Evolutionary conservation across 208 protist species (phyloP).

Genomic region (Leishmania amazonensis): DNA sequence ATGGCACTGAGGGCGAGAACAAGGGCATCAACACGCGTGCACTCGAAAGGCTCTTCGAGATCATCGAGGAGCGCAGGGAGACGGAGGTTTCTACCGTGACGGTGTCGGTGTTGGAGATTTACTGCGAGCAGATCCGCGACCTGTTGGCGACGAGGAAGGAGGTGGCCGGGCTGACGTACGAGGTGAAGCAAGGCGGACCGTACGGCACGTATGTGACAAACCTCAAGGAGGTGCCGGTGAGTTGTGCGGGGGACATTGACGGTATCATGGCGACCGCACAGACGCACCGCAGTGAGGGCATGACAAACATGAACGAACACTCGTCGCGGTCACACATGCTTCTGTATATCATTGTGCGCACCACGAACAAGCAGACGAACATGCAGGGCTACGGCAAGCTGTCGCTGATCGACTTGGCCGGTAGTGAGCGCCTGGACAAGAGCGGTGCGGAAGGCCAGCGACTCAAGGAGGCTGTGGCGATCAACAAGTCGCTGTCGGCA

Average conservation of each 20-base stretch:
- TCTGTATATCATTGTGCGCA: constrained; percentile 89
- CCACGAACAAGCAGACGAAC: constrained; percentile 88
- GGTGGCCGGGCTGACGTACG: constrained; percentile 58
- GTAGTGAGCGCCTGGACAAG: constrained; percentile 92
- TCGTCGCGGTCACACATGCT: constrained; percentile 95
- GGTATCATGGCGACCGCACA: constrained; percentile 81
- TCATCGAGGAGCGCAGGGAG: constrained; percentile 89
- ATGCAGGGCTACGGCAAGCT: constrained; percentile 93
- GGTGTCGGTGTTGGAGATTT: constrained; percentile 92
- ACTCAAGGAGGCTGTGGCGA: constrained; percentile 91
- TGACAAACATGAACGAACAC: constrained; percentile 94
- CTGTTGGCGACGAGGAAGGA: constrained; percentile 74
- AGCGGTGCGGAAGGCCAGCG: constrained; percentile 83
- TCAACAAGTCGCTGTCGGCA: constrained; percentile 92
- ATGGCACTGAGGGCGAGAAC: constrained; percentile 65
- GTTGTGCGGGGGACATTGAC: constrained; percentile 70
- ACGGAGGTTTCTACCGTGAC: constrained; percentile 83
- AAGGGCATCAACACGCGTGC: constrained; percentile 92
- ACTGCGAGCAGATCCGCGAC: constrained; percentile 90
- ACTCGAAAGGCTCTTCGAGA: constrained; percentile 85
- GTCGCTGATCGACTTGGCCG: constrained; percentile 93
- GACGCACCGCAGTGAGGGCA: constrained; percentile 77
- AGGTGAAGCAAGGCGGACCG: constrained; percentile 90
- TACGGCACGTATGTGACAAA: constrained; percentile 92
- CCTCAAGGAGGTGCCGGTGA: constrained; percentile 78